Evolutionary conservation across 306 rosid genomes (phyloP), one percentile per base, ranked within the genome.

Genomic region (Mimosa bimucronata): DNA sequence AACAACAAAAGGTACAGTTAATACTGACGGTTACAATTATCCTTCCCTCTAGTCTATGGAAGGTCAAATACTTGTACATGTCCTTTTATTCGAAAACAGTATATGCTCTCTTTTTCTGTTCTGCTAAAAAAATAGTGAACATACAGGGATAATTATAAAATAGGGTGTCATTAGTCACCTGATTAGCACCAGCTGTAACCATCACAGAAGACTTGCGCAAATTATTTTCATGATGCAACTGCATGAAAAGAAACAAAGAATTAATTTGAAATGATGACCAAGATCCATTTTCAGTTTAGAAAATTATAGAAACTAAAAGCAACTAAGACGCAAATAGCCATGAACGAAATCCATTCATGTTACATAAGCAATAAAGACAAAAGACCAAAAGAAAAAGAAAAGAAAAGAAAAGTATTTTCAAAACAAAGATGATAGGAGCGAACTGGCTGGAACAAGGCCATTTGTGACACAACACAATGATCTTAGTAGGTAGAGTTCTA

Each of bases 171-270:
- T 65, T 76, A 48, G 67, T 86, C 88, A 95, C 99, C 99, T 96
- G 99, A 90, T 96, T 96, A 65, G 99, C 99, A 73, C 99, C 99
- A 42, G 98, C 88, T 23, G 99, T 96, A 76, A 96, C 97, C 99
- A 96, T 96, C 77, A 96, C 99, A 0, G 98, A 89, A 61, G 99
- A 96, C 78, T 91, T 93, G 85, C 45, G 77, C 86, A 96, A 73
- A 65, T 93, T 93, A 70, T 96, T 96, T 86, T 96, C 99, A 44
- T 61, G 26, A 42, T 76, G 84, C 83, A 96, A 79, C 99, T 96
- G 91, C 89, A 80, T 82, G 85, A 30, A 46, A 83, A 87, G 50
- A 34, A 86, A 50, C 37, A 75, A 11, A 21, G 9, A 79, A 66
- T 70, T 55, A 78, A 66, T 65, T n/a, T 38, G 48, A 37, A 37